phyloP scores from a whole-genome alignment of 2,329 filamentous ascomycete genomes.

The Claviceps quebecensis region DNA sequence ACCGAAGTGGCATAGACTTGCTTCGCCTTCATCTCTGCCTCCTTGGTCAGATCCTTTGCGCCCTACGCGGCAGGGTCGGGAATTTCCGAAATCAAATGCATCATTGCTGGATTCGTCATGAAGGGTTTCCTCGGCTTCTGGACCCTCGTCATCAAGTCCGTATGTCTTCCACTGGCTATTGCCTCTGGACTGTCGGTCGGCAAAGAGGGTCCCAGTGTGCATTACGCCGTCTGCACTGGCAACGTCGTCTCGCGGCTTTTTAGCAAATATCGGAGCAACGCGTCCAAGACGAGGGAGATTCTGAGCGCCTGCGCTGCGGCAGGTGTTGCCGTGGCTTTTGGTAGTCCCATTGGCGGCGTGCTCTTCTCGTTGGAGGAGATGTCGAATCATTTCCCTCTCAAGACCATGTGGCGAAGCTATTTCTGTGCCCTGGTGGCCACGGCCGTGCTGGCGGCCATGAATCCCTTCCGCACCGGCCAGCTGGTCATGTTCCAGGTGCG shows the following conservation, averaged over 20 bases:
- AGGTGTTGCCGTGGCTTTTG: constrained; percentile 91
- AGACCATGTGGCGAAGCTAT: constrained; percentile 96
- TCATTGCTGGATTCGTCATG: constrained; percentile 98
- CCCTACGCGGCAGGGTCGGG: constrained; percentile 94
- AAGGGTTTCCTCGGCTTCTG: constrained; percentile 89
- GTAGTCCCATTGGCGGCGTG: constrained; percentile 91
- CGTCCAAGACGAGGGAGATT: constrained; percentile 89
- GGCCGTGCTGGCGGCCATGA: constrained; percentile 85
- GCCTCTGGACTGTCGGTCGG: constrained; percentile 88
- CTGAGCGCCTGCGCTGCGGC: constrained; percentile 88
- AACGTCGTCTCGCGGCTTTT: constrained; percentile 93
- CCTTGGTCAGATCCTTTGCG: constrained; percentile 78
- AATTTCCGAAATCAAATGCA: constrained; percentile 98
- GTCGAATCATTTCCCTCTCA: constrained; percentile 89
- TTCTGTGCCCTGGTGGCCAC: constrained; percentile 95
- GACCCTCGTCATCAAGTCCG: constrained; percentile 87
- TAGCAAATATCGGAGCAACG: constrained; percentile 80
- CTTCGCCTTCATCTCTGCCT: constrained; percentile 72
- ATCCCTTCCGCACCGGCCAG: constrained; percentile 91
- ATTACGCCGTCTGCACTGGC: constrained; percentile 94
- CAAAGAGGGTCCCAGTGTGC: constrained; percentile 96
- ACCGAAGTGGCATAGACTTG: constrained; percentile 34
- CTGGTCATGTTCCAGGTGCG: constrained; percentile 98
- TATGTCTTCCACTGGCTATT: constrained; percentile 81
- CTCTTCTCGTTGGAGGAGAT: constrained; percentile 97